A percentile compares a stretch with the other conserved stretches of the same genome.
Conservation (phyloP, 352 stramenopile genomes). For the Sclerospora graminicola region DNA sequence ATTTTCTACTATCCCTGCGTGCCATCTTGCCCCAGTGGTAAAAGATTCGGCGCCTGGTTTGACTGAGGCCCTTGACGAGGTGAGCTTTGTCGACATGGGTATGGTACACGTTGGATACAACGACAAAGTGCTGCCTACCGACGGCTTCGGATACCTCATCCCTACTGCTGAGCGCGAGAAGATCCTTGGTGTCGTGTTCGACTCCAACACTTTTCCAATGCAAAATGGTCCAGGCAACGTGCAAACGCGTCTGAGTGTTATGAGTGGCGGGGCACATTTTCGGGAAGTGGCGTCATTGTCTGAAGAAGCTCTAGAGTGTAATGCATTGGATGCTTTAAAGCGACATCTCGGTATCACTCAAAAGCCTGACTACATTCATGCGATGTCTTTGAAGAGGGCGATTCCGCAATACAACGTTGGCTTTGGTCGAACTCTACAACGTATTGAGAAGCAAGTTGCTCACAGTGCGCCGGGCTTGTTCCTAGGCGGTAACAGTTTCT, state of each 20-base stretch:
- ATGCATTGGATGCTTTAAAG: conserved; percentile 56
- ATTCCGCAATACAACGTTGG: conserved; percentile 86
- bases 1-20: conserved; percentile 69
- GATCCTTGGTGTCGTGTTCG: conserved; percentile 78
- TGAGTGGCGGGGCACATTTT: conserved; percentile 75
- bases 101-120: conserved; percentile 78
- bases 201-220: conserved; percentile 83
- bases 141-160: conserved; percentile 84
- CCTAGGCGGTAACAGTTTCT: conserved; percentile 80
- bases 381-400: conserved; percentile 38
- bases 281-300: conserved; percentile 37
- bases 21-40: conserved; percentile 38
- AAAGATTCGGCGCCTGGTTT: conserved; percentile 33
- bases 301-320: conserved; percentile 33
- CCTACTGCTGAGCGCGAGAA: conserved; percentile 57
- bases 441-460: conserved; percentile 40
- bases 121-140: conserved; percentile 34
- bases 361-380: conserved; percentile 46
- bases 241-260: conserved; percentile 78
- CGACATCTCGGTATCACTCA: conserved; percentile 61
- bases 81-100: conserved; percentile 74
- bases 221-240: conserved; percentile 37
- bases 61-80: conserved; percentile 36
- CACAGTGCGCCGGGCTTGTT: conserved; percentile 32
- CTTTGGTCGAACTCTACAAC: conserved; percentile 46